Percentiles rank a stretch among this genome's conserved stretches.
These are phyloP conservation scores for Plasmodium berghei DNA, from an alignment of 169 alveolate genomes.

Conservation along the genomic window DNA sequence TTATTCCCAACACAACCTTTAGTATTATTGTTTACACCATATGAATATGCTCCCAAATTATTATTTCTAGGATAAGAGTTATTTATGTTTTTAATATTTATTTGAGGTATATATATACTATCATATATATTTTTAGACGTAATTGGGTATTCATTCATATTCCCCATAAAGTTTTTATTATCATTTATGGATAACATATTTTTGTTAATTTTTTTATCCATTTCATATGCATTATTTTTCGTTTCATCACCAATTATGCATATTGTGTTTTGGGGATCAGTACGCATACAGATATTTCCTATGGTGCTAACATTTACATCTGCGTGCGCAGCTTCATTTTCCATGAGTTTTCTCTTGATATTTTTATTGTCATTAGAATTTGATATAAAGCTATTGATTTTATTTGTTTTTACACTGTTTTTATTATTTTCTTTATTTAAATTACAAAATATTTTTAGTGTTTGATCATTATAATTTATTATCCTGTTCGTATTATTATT, in stretches of 20 bases:
- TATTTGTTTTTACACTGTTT: constrained; percentile 2
- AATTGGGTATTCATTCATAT: constrained; percentile 56
- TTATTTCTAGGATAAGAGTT: not conserved
- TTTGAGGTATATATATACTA: constrained; percentile 75
- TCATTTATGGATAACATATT: not conserved
- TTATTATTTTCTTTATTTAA: constrained; percentile 21
- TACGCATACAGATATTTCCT: not conserved
- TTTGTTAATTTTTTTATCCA: constrained; percentile 10
- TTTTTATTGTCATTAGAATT: not conserved
- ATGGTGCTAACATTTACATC: not conserved
- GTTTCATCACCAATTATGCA: constrained; percentile 2
- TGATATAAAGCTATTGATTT: not conserved
- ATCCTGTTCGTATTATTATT: constrained; percentile 28
- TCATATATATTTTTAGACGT: constrained; percentile 75
- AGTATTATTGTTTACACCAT: not conserved
- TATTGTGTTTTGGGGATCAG: not conserved
- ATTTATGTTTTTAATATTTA: constrained; percentile 38
- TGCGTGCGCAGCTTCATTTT: not conserved
- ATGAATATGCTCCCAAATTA: not conserved
- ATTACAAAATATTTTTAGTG: constrained; percentile 38
- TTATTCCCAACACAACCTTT: not conserved
- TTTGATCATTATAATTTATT: constrained; percentile 43
- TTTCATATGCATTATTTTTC: constrained; percentile 7
- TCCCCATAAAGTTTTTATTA: constrained; percentile 19
- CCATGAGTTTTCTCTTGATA: too few relatives aligned